Base-by-base conservation (phyloP, 1,284 basidiomycete species). In the Malassezia sp. region DNA sequence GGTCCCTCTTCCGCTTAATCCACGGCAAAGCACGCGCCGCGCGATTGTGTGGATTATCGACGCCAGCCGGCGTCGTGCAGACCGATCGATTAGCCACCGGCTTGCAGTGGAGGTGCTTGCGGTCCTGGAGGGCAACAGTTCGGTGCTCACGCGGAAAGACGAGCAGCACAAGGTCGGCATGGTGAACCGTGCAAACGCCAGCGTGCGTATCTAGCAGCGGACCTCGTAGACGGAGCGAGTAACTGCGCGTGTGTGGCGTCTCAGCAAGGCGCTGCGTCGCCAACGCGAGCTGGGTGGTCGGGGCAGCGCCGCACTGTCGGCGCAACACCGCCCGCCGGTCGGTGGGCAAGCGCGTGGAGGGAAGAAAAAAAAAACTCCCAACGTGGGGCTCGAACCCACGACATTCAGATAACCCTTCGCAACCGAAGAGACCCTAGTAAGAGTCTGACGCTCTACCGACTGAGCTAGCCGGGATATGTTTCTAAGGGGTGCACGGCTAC, bases 81-180 rank as follows among this genome's bases (percentile, higher is more conserved):
- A 73, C 52, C 57, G 68, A 22, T 52, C 51, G 22, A 54, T 74
- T 42, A 63, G 65, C 10, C 61, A 52, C 28, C 53, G 72, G 24
- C 42, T 74, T 23, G 72, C 72, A 3, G 53, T 56, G 1, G 73
- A 74, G 54, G 61, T 73, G 26, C 24, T 73, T 17, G 66, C 62
- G 7, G 69, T 74, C 14, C 42, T 73, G 17, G 62, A 68, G 15
- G 72, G 73, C 0, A 65, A 65, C 27, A 61, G 57, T 32, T 60
- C 59, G 27, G 71, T 68, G 6, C 52, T 73, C 30, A 61, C 61
- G 26, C 70, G 62, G 41, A 68, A 69, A 53, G 63, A 70, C 38
- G 63, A 70, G 43, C 67, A 78, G 41, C 87, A 90, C 68, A 77
- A 75, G 59, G 61, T 78, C 29, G 88, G 82, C 1, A 83, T 82